phyloP scores from a whole-genome alignment of 2,329 filamentous ascomycete genomes.

The Diplodia seriata region DNA sequence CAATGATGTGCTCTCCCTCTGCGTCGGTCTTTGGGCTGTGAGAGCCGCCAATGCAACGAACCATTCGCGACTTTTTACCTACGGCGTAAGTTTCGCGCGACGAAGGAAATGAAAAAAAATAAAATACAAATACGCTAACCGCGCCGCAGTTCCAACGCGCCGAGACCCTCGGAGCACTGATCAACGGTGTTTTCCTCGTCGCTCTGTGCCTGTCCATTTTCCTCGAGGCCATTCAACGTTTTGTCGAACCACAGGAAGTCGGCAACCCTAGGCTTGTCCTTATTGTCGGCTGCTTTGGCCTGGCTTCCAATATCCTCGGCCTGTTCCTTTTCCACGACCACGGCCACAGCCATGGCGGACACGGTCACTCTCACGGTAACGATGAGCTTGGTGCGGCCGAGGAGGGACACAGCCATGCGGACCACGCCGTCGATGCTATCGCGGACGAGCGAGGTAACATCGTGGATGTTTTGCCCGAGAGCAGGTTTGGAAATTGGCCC shows the following conservation, averaged over 20 bases:
- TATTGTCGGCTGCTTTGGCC: slow-evolving; percentile 83
- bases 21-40: slow-evolving; percentile 94
- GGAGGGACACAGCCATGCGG: slow-evolving; percentile 58
- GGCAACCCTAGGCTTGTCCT: slow-evolving; percentile 84
- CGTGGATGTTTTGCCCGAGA: slow-evolving; percentile 69
- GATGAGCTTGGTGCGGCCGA: slow-evolving; percentile 56
- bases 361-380: slow-evolving; percentile 52
- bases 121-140: neutral
- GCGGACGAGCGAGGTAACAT: slow-evolving; percentile 65
- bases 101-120: neutral
- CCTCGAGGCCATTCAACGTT: slow-evolving; percentile 89
- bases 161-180: slow-evolving; percentile 92
- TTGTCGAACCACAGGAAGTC: slow-evolving; percentile 90
- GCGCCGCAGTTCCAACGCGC: slow-evolving; percentile 85
- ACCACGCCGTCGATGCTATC: slow-evolving; percentile 50
- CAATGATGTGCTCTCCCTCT: slow-evolving; percentile 95
- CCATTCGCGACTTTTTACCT: slow-evolving; percentile 87
- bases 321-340: slow-evolving; percentile 93
- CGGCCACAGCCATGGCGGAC: slow-evolving; percentile 77
- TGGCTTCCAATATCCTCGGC: slow-evolving; percentile 87
- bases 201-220: slow-evolving; percentile 96
- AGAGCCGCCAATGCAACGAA: slow-evolving; percentile 83
- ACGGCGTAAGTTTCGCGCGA: slow-evolving; percentile 70
- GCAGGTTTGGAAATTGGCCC: slow-evolving; percentile 61
- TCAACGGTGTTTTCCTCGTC: slow-evolving; percentile 97